Base-by-base conservation (phyloP, 1,284 basidiomycete species). In the Amylostereum chailletii region DNA sequence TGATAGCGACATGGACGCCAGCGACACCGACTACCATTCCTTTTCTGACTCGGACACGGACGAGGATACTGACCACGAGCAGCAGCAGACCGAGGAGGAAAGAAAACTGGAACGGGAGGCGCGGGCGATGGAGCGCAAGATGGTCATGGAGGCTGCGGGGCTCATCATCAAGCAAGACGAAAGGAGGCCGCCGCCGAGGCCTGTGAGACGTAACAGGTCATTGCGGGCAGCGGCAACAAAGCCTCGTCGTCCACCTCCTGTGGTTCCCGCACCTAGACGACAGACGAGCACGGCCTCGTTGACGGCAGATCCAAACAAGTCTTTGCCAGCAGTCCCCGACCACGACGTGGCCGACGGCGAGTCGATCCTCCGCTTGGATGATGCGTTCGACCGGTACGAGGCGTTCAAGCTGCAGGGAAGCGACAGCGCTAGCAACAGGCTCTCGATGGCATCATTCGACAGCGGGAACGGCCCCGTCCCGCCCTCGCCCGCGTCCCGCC, bases 341-440 rank as follows among this genome's bases (percentile, higher is more conserved):
- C 41, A 58, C 29, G 44, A 49, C 2, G 57, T 59, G 11, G 51
- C 57, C 3, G 49, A 51, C 7, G 62, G 62, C 34, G 53, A 50
- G 40, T 57, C 62, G 9, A 7, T 30, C 2, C 45, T 65, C 0
- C 72, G 70, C 34, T 70, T 89, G 48, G 85, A 94, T 58, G 94
- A 97, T 65, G 94, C 94, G 0, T 97, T 88, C 63, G 90, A 92
- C 52, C 76, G 90, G 19, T 96, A 94, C 62, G 88, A 93, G 67
- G 74, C 81, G 42, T 91, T 86, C 64, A 79, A 80, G 56, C 76
- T 81, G 56, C 72, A 78, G 53, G 62, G 65, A 19, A 61, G 62
- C 50, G 61, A 53, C 39, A 61, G 57, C 51, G 61, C 52, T 39
- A 60, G 57, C 50, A 81, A 78, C 54, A 67, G 84, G 39, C 63